These are phyloP conservation scores for Monilinia laxa DNA, from an alignment of 2,329 filamentous ascomycete genomes.

Conservation along the genomic window DNA sequence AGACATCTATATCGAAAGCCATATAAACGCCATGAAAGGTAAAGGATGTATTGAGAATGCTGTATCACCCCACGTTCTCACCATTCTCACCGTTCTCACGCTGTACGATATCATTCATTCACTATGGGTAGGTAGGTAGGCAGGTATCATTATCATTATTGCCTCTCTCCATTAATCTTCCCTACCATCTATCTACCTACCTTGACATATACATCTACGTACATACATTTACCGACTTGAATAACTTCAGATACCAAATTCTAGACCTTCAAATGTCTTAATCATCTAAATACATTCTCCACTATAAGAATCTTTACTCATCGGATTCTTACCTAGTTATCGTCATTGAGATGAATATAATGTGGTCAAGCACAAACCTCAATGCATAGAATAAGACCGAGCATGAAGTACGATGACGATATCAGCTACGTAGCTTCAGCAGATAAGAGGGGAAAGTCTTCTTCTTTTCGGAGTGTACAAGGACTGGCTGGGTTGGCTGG, in stretches of 20 bases:
- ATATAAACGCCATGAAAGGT: constrained; percentile 12
- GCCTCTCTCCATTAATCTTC: too few relatives aligned
- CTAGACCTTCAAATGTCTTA: not conserved
- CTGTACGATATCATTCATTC: too few relatives aligned
- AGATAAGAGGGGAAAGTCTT: not conserved
- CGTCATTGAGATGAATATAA: not conserved
- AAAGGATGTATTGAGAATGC: not conserved
- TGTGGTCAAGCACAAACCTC: not conserved
- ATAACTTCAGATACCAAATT: too few relatives aligned
- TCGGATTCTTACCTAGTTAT: not conserved
- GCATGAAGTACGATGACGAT: constrained; percentile 16
- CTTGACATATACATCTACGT: too few relatives aligned
- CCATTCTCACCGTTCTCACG: not conserved
- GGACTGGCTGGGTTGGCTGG: too few relatives aligned
- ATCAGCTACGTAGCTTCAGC: not conserved
- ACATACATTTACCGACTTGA: too few relatives aligned
- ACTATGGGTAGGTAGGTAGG: too few relatives aligned
- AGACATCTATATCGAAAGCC: not conserved
- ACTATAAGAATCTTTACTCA: not conserved
- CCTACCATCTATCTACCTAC: too few relatives aligned
- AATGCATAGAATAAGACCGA: not conserved
- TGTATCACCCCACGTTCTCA: constrained; percentile 9
- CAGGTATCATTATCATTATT: too few relatives aligned
- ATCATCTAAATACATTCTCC: not conserved
- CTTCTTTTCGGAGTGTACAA: too few relatives aligned